Evolutionary conservation across 805 yeast species (phyloP).

Genomic region (Candida anglica): DNA sequence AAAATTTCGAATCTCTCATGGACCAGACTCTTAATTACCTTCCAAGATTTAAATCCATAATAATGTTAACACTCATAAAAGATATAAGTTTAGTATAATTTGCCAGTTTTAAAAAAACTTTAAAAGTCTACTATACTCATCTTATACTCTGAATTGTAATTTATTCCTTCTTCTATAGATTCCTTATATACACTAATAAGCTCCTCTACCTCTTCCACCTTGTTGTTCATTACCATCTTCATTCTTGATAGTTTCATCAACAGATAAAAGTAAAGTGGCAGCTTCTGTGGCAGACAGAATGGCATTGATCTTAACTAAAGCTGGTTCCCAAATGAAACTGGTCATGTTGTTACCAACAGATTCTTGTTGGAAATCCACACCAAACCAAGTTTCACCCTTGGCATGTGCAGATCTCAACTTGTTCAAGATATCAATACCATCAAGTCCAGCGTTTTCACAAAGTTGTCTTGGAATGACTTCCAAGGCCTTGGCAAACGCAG

Average conservation of each 20-base stretch:
- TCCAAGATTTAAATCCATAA: too few relatives aligned
- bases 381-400: constrained; percentile 87
- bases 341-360: constrained; percentile 78
- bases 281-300: constrained; percentile 95
- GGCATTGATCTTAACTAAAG: constrained; percentile 91
- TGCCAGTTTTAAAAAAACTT: too few relatives aligned
- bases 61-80: too few relatives aligned
- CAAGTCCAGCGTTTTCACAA: constrained; percentile 99
- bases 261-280: constrained; percentile 86
- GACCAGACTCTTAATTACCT: too few relatives aligned
- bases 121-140: too few relatives aligned
- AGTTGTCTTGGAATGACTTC: constrained; percentile 96
- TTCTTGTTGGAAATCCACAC: constrained; percentile 87
- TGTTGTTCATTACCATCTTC: constrained; percentile 51
- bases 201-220: constrained; percentile 69
- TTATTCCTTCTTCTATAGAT: too few relatives aligned
- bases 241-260: constrained; percentile 88
- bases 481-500: constrained; percentile 89
- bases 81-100: too few relatives aligned
- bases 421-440: constrained; percentile 91
- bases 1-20: too few relatives aligned
- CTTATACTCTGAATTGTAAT: too few relatives aligned
- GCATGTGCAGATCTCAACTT: constrained; percentile 91
- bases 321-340: constrained; percentile 96
- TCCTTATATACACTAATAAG: too few relatives aligned